Percentiles rank a stretch among this genome's conserved stretches.
Evolutionary conservation across 768 basidiomycete genomes (phyloP).

Genomic region (Termitomyces sp.): DNA sequence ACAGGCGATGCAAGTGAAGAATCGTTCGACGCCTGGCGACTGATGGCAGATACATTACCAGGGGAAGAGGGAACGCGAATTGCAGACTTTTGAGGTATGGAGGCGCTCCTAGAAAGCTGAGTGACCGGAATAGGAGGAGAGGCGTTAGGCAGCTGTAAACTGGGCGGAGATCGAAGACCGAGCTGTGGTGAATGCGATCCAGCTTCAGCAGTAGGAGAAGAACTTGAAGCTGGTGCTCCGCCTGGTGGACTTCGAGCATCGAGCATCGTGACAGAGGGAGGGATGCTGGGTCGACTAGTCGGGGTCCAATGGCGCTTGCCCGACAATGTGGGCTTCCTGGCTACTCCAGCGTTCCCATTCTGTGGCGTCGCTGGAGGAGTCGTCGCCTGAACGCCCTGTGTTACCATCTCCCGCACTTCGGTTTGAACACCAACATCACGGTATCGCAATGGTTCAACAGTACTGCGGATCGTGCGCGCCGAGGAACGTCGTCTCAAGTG

Average conservation of each 20-base stretch:
- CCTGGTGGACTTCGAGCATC: constrained; percentile 10
- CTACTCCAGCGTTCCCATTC: constrained; percentile 3
- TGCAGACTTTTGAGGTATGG: constrained; percentile 11
- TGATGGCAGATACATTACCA: constrained; percentile 14
- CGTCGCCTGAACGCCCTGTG: constrained; percentile 57
- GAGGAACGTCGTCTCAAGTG: constrained; percentile 32
- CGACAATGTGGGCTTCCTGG: constrained; percentile 13
- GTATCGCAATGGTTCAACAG: constrained; percentile 47
- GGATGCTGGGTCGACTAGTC: constrained; percentile 16
- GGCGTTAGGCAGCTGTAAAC: constrained; percentile 1
- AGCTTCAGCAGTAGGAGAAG: constrained; percentile 13
- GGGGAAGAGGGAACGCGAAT: constrained; percentile 10
- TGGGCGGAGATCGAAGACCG: constrained; percentile 10
- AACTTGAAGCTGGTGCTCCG: constrained; percentile 13
- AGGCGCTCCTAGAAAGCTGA: constrained; percentile 21
- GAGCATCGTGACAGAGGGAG: constrained; percentile 19
- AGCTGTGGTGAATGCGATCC: neutral
- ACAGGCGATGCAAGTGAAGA: constrained; percentile 45
- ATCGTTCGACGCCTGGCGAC: constrained; percentile 45
- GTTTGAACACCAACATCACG: constrained; percentile 71
- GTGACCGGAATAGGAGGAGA: constrained; percentile 6
- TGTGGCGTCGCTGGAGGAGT: constrained; percentile 18
- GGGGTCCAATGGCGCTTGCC: constrained; percentile 25
- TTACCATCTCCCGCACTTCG: constrained; percentile 43
- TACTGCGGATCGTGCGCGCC: constrained; percentile 26